Base-by-base conservation (phyloP, 441 rosid genomes). In the Pelargonium australe region DNA sequence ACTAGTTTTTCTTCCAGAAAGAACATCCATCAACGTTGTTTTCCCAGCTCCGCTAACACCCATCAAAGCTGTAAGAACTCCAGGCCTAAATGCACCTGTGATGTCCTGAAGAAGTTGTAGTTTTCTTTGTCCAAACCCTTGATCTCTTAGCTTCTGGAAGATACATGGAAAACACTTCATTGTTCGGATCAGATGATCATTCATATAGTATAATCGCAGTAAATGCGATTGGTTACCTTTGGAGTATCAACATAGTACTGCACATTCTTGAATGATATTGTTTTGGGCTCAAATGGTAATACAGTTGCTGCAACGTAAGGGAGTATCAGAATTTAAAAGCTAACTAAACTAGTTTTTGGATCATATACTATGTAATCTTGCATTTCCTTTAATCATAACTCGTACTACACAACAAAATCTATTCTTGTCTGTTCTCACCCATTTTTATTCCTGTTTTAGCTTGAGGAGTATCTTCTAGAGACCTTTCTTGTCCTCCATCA, bases 11-110 rank as follows among this genome's bases (percentile, higher is more conserved):
- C 92, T 83, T 25, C 92, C 95, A 14, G 91, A 86, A 40, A 89
- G 73, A 17, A 89, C 95, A 68, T 89, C 95, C 92, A 85, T 84
- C 53, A 89, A 68, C 70, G 95, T 89, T 9, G 95, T 87, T 80
- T 87, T 93, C 3, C 97, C 97, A 19, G 97, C 97, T 3, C 98
- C 98, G 28, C 92, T 89, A 37, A 87, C 92, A 44, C 98, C 98
- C 97, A 93, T 93, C 70, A 90, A 76, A 69, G 98, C 96, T 14
- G 97, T 89, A 11, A 92, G 91, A 66, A 92, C 90, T 1, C 98
- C 98, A 8, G 97, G 98, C 82, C 94, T 84, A 72, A 92, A 92
- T 63, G 92, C 84, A 43, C 98, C 96, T 67, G 84, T 90, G 16
- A 92, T 86, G 3, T 89, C 88, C 68, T 85, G 87, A 70, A 92